Base-by-base conservation (phyloP, 805 yeast species). In the Candida cerambycidarum region DNA sequence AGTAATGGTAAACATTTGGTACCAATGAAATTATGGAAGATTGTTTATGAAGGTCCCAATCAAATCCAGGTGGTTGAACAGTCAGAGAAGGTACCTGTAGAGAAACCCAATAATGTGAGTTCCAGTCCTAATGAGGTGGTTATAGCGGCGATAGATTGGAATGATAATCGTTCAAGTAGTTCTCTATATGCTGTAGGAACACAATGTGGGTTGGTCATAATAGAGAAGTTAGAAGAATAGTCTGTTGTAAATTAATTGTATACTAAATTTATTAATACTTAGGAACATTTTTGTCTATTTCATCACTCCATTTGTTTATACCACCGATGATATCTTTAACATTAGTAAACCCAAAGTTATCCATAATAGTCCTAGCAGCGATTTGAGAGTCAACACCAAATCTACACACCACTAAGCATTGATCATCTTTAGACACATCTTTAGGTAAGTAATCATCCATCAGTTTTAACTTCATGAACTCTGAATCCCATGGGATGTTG, bases 301-400 rank as follows among this genome's bases (percentile, higher is more conserved):
- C 67, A 12, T 63, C 71, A 41, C 85, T 75, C 86, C 95, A 89
- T 48, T 67, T 73, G 41, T 71, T 67, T 17, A 89, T 65, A 0
- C 99, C 99, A 1, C 98, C 98, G 9, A 59, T 67, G 4, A 92
- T 69, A 58, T 92, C 96, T 39, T 63, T 74, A 0, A 79, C 87
- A 14, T 75, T 61, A 0, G 55, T 44, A 13, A 78, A 62, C 0
- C 79, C 78, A 34, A 76, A 67, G 1, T 71, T 69, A 17, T 76
- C 78, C 38, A 74, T 68, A 35, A 90, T 61, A 33, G 71, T 63
- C 43, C 71, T 62, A 1, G 85, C 82, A 0, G 96, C 95, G 13
- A 80, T 61, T 54, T 86, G 89, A 0, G 98, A 90, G 58, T 93
- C 98, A 59, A 88, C 89, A 8, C 99, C 99, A 56, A 73, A 82